phyloP scores from a whole-genome alignment of 2,329 filamentous ascomycete genomes.

The Microcyclospora pomicola region DNA sequence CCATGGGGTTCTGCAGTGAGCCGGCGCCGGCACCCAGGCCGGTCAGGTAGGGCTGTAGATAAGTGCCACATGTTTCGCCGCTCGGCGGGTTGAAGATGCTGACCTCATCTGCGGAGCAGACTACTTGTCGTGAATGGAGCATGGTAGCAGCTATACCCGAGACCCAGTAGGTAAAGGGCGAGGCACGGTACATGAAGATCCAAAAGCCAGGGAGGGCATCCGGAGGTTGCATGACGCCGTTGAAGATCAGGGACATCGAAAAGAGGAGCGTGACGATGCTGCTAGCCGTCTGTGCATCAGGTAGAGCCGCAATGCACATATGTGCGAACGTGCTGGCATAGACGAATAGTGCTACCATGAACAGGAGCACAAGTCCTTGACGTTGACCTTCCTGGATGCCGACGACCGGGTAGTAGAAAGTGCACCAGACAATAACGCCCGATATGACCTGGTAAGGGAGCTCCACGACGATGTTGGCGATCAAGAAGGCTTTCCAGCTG shows the following conservation, averaged over 20 bases:
- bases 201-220: slow-evolving; percentile 53
- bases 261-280: slow-evolving; percentile 38
- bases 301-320: slow-evolving; percentile 58
- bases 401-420: slow-evolving; percentile 49
- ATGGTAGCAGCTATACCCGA: slow-evolving; percentile 26
- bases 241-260: slow-evolving; percentile 36
- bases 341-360: slow-evolving; percentile 52
- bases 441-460: slow-evolving; percentile 52
- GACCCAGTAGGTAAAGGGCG: slow-evolving; percentile 52
- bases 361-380: slow-evolving; percentile 51
- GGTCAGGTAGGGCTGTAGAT: slow-evolving; percentile 30
- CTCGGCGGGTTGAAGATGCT: slow-evolving; percentile 27
- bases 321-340: slow-evolving; percentile 61
- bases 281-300: slow-evolving; percentile 53
- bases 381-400: slow-evolving; percentile 34
- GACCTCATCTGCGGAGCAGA: slow-evolving; percentile 32
- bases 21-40: slow-evolving; percentile 20
- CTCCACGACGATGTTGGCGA: slow-evolving; percentile 59
- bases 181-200: slow-evolving; percentile 62
- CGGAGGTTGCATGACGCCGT: slow-evolving; percentile 48
- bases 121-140: slow-evolving; percentile 34
- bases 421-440: slow-evolving; percentile 48
- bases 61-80: slow-evolving; percentile 30
- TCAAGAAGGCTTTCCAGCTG: slow-evolving; percentile 60
- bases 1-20: slow-evolving; percentile 29